Conservation (phyloP, 129 eudicot species). For the Artemisia tridentata region DNA sequence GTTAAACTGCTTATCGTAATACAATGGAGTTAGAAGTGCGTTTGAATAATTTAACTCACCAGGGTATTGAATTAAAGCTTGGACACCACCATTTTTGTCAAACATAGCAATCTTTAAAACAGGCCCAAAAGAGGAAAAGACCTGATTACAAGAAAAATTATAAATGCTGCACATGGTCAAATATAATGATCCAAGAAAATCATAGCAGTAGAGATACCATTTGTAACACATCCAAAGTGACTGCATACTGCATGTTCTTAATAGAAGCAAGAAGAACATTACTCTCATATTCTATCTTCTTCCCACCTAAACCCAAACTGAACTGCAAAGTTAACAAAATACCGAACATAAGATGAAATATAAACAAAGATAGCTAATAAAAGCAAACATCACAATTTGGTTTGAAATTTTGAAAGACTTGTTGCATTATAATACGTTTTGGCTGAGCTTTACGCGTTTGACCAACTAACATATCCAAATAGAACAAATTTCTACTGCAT, state of each 20-base stretch:
- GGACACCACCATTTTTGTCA: conserved; percentile 95
- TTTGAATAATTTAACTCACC: not conserved
- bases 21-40: not conserved
- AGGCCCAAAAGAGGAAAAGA: conserved; percentile 86
- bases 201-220: conserved; percentile 45
- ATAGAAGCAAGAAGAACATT: conserved; percentile 98
- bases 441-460: too few species aligned
- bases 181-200: not conserved
- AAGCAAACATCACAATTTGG: not conserved
- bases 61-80: conserved; percentile 82
- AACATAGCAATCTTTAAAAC: conserved; percentile 97
- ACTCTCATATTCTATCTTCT: conserved; percentile 90
- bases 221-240: conserved; percentile 83
- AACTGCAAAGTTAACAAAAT: conserved; percentile 48
- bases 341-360: not conserved
- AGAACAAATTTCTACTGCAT: too few species aligned
- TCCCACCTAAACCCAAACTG: conserved; percentile 76
- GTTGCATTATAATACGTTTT: too few species aligned
- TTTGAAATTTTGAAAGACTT: too few species aligned
- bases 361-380: not conserved
- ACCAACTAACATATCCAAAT: too few species aligned
- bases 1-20: too few species aligned
- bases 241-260: conserved; percentile 97
- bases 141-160: conserved; percentile 37
- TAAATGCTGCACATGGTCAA: not conserved